These are phyloP conservation scores for Tieghemostelium lacteum DNA, from an alignment of 78 protist species.

Conservation along the genomic window DNA sequence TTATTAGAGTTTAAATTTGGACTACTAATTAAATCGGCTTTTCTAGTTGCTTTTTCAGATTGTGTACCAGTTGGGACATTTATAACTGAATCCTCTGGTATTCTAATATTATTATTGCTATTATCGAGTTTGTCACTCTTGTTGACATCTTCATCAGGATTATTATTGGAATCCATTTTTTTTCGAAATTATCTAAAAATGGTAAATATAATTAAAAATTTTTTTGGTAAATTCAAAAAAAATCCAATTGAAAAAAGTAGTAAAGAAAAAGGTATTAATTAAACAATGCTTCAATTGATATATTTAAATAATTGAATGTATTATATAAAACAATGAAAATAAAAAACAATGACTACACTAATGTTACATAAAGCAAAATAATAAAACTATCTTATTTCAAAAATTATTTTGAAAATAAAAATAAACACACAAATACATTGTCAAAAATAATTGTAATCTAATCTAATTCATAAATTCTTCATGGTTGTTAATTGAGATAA, in stretches of 20 bases:
- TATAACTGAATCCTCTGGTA: conserved; percentile 2
- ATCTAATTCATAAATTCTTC: background rate
- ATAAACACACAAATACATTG: background rate
- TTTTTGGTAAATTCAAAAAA: background rate
- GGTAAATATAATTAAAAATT: background rate
- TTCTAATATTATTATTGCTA: background rate
- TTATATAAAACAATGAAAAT: too few species aligned
- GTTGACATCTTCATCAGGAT: background rate
- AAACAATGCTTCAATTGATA: too few species aligned
- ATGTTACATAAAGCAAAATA: too few species aligned
- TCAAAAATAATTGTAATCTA: conserved; percentile 1
- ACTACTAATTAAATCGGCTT: background rate
- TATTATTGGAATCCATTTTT: background rate
- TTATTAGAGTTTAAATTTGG: too few species aligned
- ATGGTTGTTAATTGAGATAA: background rate
- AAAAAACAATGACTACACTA: too few species aligned
- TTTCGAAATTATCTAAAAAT: background rate
- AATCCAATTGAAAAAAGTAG: too few species aligned
- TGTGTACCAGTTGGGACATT: background rate
- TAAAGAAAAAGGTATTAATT: too few species aligned
- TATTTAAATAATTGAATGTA: too few species aligned
- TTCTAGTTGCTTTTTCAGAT: background rate
- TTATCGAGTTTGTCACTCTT: too few species aligned
- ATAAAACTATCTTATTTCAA: too few species aligned
- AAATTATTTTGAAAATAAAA: too few species aligned